Conservation (phyloP, 768 basidiomycete species). For the Leccinum pellstonianum region DNA sequence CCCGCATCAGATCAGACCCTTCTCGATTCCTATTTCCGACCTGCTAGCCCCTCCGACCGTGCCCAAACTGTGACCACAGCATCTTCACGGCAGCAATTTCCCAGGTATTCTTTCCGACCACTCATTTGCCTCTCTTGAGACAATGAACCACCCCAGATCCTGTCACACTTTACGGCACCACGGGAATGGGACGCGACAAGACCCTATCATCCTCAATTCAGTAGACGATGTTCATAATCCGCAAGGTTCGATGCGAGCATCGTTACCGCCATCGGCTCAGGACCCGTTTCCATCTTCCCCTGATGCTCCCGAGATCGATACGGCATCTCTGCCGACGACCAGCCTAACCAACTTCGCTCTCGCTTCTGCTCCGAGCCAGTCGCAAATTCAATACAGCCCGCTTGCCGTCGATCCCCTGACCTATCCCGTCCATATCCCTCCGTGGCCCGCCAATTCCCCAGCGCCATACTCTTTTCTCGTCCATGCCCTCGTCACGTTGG, state of each 20-base stretch:
- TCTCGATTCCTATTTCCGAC: constrained; percentile 30
- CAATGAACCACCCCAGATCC: background rate
- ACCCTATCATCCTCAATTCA: constrained; percentile 27
- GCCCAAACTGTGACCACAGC: constrained; percentile 1
- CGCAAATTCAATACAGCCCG: constrained; percentile 28
- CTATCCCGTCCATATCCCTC: constrained; percentile 43
- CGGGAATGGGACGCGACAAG: constrained; percentile 26
- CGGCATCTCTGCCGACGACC: constrained; percentile 9
- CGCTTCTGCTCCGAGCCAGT: constrained; percentile 25
- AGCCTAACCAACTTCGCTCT: constrained; percentile 11
- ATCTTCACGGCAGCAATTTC: constrained; percentile 18
- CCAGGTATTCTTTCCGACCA: constrained; percentile 17
- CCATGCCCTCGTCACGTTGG: constrained; percentile 58
- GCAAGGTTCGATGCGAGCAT: constrained; percentile 7
- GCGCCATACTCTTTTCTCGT: constrained; percentile 74
- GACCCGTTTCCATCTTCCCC: constrained; percentile 12
- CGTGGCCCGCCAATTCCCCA: constrained; percentile 38
- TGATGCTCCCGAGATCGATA: constrained; percentile 7
- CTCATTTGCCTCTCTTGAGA: constrained; percentile 12
- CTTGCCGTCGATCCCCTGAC: constrained; percentile 46
- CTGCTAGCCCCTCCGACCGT: constrained; percentile 9
- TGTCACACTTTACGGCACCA: constrained; percentile 16
- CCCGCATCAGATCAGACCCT: constrained; percentile 16
- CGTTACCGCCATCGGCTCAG: constrained; percentile 14
- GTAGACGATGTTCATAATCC: constrained; percentile 14